Percentiles rank a stretch among this genome's conserved stretches.
phyloP scores from a whole-genome alignment of 345 rosid genomes.

The Aquilaria malaccensis region DNA sequence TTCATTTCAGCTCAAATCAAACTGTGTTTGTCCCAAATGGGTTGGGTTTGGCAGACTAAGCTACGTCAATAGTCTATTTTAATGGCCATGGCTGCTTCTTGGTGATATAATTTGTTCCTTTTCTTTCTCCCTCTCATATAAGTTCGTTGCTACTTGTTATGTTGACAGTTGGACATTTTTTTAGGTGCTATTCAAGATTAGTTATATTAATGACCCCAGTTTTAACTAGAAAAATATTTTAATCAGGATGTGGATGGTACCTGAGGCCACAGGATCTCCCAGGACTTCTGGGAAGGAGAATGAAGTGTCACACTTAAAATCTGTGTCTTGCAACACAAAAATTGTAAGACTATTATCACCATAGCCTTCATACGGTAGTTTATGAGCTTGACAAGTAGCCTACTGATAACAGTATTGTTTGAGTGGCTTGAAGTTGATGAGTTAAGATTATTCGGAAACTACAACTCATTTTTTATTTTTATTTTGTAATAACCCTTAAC shows the following conservation, averaged over 20 bases:
- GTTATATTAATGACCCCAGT: slow-evolving; percentile 1
- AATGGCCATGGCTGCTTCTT: no score
- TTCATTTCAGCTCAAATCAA: no score
- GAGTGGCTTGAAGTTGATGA: no score
- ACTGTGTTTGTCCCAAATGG: no score
- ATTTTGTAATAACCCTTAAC: no score
- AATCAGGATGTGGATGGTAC: slow-evolving; percentile 38
- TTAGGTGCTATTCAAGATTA: neutral
- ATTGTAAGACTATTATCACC: slow-evolving; percentile 26
- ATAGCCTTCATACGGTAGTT: no score
- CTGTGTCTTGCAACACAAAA: slow-evolving; percentile 22
- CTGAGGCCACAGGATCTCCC: slow-evolving; percentile 19
- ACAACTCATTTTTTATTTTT: no score
- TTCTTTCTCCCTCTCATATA: neutral
- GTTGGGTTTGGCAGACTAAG: no score
- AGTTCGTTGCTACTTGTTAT: neutral
- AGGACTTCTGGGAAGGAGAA: slow-evolving; percentile 10
- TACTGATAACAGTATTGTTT: no score
- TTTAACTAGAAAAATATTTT: slow-evolving; percentile 12
- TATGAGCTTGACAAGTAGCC: no score
- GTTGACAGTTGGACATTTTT: neutral
- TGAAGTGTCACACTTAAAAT: slow-evolving; percentile 5
- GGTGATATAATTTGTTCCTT: neutral
- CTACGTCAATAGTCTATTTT: no score
- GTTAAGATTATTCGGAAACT: no score